These are phyloP conservation scores for Calonectria henricotiae DNA, from an alignment of 2,329 filamentous ascomycete species.

Conservation along the genomic window DNA sequence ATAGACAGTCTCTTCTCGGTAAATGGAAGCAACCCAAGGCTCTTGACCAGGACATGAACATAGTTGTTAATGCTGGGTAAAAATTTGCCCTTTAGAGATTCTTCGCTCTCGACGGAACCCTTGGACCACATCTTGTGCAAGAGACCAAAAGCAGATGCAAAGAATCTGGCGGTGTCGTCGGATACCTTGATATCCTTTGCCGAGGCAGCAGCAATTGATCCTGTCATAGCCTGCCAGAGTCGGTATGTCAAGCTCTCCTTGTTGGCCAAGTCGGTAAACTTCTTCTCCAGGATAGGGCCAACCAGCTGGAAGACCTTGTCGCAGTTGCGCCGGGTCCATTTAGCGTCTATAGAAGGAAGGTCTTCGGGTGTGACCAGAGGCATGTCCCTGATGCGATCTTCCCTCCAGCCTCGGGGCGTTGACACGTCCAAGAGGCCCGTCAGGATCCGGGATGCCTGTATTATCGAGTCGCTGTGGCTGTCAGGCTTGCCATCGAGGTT, in stretches of 20 bases:
- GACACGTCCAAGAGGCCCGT: slow-evolving; percentile 78
- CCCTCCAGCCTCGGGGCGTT: slow-evolving; percentile 78
- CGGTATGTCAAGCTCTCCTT: slow-evolving; percentile 68
- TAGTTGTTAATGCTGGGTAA: slow-evolving; percentile 70
- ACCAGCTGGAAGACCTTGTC: slow-evolving; percentile 76
- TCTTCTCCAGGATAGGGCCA: slow-evolving; percentile 73
- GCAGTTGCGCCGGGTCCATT: slow-evolving; percentile 87
- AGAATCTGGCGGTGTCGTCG: slow-evolving; percentile 84
- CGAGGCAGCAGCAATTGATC: slow-evolving; percentile 77
- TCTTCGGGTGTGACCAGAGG: slow-evolving; percentile 78
- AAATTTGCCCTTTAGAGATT: slow-evolving; percentile 66
- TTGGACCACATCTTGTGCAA: slow-evolving; percentile 78
- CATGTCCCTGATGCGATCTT: slow-evolving; percentile 78
- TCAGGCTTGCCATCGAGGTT: slow-evolving; percentile 56
- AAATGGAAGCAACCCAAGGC: slow-evolving; percentile 74
- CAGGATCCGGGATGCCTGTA: slow-evolving; percentile 79
- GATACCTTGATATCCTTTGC: slow-evolving; percentile 93
- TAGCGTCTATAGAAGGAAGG: slow-evolving; percentile 86
- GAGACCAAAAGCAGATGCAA: slow-evolving; percentile 80
- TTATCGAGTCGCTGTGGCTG: slow-evolving; percentile 67
- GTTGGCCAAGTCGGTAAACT: slow-evolving; percentile 75
- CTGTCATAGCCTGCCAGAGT: slow-evolving; percentile 76
- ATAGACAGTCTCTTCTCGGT: slow-evolving; percentile 74
- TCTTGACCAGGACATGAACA: slow-evolving; percentile 65
- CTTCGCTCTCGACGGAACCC: slow-evolving; percentile 61